Conservation (phyloP, 805 yeast genomes). For the Ogataea methanolica region DNA sequence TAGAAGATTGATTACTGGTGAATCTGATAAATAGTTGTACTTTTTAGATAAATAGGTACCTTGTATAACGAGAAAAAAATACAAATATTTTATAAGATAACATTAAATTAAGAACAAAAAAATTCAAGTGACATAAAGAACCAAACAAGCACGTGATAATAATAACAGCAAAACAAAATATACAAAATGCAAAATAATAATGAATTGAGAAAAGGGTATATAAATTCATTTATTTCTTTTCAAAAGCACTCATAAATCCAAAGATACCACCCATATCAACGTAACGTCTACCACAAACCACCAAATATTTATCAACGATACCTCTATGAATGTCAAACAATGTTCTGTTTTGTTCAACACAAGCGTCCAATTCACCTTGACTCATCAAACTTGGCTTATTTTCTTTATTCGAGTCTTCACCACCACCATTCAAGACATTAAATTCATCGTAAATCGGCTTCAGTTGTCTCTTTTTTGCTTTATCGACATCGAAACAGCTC, state of each 20-base stretch:
- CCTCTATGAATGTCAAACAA: slow-evolving; percentile 48
- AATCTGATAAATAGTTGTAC: no score
- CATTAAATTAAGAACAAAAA: no score
- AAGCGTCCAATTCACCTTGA: slow-evolving; percentile 59
- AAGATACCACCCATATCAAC: slow-evolving; percentile 85
- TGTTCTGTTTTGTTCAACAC: slow-evolving; percentile 75
- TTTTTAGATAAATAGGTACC: no score
- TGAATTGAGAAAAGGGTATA: background rate
- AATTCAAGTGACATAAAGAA: no score
- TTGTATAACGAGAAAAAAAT: no score
- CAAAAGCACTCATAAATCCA: slow-evolving; percentile 24
- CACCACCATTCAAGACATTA: background rate
- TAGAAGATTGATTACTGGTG: no score
- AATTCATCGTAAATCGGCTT: slow-evolving; percentile 44
- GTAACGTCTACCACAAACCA: slow-evolving; percentile 81
- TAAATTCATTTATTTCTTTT: slow-evolving; percentile 4
- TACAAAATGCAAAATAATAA: background rate
- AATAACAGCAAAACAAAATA: background rate
- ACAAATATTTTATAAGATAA: no score
- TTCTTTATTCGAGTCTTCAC: slow-evolving; percentile 13
- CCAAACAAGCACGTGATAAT: no score
- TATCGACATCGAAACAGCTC: slow-evolving; percentile 76
- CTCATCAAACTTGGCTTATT: slow-evolving; percentile 24
- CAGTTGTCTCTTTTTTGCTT: slow-evolving; percentile 54
- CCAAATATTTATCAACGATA: slow-evolving; percentile 68